Percentiles rank a stretch among this genome's conserved stretches.
Conservation (phyloP, 1,284 basidiomycete species). For the Testicularia cyperi region DNA sequence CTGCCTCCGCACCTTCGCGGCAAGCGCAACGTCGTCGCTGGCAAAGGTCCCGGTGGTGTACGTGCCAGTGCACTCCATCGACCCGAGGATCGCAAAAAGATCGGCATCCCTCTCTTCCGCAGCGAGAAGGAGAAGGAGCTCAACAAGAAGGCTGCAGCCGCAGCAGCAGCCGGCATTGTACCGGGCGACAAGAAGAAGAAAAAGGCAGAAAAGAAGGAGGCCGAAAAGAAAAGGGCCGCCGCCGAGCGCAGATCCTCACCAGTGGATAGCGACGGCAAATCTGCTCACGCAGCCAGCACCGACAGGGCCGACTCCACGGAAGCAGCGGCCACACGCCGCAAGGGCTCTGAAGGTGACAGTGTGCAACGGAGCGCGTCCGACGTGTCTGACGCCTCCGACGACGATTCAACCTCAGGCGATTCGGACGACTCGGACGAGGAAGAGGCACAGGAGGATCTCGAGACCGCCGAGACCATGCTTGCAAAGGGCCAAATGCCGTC, state of each 20-base stretch:
- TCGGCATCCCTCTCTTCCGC: slow-evolving; percentile 70
- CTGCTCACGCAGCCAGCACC: too few species aligned
- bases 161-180: slow-evolving; percentile 17
- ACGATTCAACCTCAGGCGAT: too few species aligned
- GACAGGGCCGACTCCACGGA: too few species aligned
- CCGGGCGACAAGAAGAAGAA: slow-evolving; percentile 32
- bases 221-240: slow-evolving; percentile 6
- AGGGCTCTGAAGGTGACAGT: background rate
- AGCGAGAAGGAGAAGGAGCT: slow-evolving; percentile 70
- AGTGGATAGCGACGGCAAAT: too few species aligned
- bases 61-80: slow-evolving; percentile 35
- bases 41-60: slow-evolving; percentile 46
- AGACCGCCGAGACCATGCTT: slow-evolving; percentile 29
- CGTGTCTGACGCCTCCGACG: slow-evolving; percentile 3
- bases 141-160: slow-evolving; percentile 48
- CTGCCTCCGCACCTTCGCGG: slow-evolving; percentile 81
- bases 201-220: slow-evolving; percentile 21
- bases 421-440: slow-evolving; percentile 28
- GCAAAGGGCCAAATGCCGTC: slow-evolving; percentile 67
- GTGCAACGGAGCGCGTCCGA: background rate
- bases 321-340: too few species aligned
- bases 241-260: too few species aligned
- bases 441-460: slow-evolving; percentile 33
- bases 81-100: slow-evolving; percentile 50
- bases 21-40: slow-evolving; percentile 73